Percentiles rank a stretch among this genome's conserved stretches.
These are phyloP conservation scores for Penicillium janthinellum DNA, from an alignment of 2,329 filamentous ascomycete species.

Conservation along the genomic window DNA sequence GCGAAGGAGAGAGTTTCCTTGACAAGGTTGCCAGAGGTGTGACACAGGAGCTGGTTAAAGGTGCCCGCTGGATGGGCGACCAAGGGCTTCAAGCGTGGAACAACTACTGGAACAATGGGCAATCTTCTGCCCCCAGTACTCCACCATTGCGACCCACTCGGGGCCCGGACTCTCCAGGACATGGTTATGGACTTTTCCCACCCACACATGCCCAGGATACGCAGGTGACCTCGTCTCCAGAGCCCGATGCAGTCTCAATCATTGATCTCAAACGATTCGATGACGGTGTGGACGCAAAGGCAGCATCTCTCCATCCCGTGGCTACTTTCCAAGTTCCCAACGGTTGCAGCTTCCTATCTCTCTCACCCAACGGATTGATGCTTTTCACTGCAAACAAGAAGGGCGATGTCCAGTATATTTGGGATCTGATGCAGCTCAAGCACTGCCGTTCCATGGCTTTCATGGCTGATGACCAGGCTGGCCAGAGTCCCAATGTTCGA, in stretches of 20 bases:
- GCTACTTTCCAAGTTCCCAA: slow-evolving; percentile 52
- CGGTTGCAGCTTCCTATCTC: slow-evolving; percentile 53
- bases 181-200: slow-evolving; percentile 44
- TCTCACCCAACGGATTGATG: slow-evolving; percentile 51
- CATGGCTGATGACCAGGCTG: slow-evolving; percentile 38
- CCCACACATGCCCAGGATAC: slow-evolving; percentile 50
- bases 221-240: slow-evolving; percentile 35
- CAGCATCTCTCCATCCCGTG: slow-evolving; percentile 38
- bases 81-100: slow-evolving; percentile 54
- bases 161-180: slow-evolving; percentile 32
- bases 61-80: slow-evolving; percentile 53
- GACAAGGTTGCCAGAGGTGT: slow-evolving; percentile 52
- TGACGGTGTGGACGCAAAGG: slow-evolving; percentile 40
- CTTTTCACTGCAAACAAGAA: slow-evolving; percentile 52
- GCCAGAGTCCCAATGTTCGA: slow-evolving; percentile 58
- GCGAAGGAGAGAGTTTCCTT: slow-evolving; percentile 51
- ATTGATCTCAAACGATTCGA: slow-evolving; percentile 50
- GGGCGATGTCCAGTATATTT: slow-evolving; percentile 53
- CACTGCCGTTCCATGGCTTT: slow-evolving; percentile 44
- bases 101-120: slow-evolving; percentile 51
- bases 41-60: slow-evolving; percentile 52
- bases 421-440: slow-evolving; percentile 53
- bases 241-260: slow-evolving; percentile 50
- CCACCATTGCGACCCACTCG: slow-evolving; percentile 35
- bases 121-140: slow-evolving; percentile 33